A percentile compares a stretch with the other conserved stretches of the same genome.
phyloP scores from a whole-genome alignment of 495 filamentous ascomycete species.

The Penicillium robsamsonii region DNA sequence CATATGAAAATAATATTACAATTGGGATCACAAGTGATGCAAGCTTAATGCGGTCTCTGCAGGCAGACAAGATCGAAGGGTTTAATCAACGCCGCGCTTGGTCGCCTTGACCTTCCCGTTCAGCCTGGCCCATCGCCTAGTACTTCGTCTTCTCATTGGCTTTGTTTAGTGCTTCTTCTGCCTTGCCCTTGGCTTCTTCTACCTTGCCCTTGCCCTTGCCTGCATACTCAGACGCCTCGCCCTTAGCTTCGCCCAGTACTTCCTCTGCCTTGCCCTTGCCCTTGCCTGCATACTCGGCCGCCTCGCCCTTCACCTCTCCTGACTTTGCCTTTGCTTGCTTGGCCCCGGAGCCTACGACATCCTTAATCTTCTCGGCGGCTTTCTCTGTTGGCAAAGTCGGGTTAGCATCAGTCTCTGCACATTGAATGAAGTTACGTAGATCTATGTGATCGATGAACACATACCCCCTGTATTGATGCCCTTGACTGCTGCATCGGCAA shows the following conservation, averaged over 20 bases:
- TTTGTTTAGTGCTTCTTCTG: constrained; percentile 40
- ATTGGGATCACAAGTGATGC: constrained; percentile 3
- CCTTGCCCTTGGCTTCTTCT: constrained; percentile 32
- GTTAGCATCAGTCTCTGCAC: constrained; percentile 10
- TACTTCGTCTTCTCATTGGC: constrained; percentile 39
- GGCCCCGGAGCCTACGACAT: constrained; percentile 32
- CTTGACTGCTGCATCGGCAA: constrained; percentile 57
- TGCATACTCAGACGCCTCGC: constrained; percentile 38
- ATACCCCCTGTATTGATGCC: constrained; percentile 60
- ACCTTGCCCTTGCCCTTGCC: constrained; percentile 46
- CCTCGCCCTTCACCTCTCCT: constrained; percentile 41
- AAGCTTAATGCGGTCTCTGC: background rate
- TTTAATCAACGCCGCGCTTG: constrained; percentile 29
- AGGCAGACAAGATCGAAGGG: background rate
- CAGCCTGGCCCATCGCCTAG: constrained; percentile 37
- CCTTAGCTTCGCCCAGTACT: constrained; percentile 38
- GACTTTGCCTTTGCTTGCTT: constrained; percentile 37
- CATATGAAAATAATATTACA: constrained; percentile 11
- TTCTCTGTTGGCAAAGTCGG: constrained; percentile 35
- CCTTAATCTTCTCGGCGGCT: constrained; percentile 42
- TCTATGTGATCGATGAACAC: constrained; percentile 20
- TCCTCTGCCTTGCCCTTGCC: constrained; percentile 44
- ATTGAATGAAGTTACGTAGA: background rate
- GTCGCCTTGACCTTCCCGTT: constrained; percentile 42
- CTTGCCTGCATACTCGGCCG: constrained; percentile 38